A percentile compares a stretch with the other conserved stretches of the same genome.
These are phyloP conservation scores for Diplodia seriata DNA, from an alignment of 2,329 filamentous ascomycete genomes.

Conservation along the genomic window DNA sequence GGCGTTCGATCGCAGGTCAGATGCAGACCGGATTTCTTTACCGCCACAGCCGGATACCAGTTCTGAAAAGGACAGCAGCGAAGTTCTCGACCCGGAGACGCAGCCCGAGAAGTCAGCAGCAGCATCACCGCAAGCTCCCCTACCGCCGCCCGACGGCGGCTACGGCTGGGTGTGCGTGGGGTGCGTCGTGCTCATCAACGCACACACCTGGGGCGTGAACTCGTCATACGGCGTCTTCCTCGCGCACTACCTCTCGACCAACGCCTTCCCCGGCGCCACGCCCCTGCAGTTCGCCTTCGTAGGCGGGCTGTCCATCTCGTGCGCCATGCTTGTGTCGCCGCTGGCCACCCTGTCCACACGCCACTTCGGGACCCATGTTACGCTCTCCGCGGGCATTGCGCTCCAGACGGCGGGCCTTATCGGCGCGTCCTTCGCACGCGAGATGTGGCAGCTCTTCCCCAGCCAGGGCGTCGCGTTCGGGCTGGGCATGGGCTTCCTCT, in stretches of 20 bases:
- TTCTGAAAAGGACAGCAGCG: too few relatives aligned
- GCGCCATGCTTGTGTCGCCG: constrained; percentile 40
- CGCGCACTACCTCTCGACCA: constrained; percentile 9
- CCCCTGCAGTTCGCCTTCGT: constrained; percentile 45
- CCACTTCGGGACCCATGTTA: constrained; percentile 8
- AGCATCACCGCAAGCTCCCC: too few relatives aligned
- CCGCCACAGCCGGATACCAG: too few relatives aligned
- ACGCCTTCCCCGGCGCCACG: constrained; percentile 35
- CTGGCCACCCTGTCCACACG: constrained; percentile 36
- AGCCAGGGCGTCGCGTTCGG: constrained; percentile 44
- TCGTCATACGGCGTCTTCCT: constrained; percentile 32
- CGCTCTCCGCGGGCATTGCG: neutral
- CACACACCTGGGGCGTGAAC: constrained; percentile 43
- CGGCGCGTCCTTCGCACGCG: constrained; percentile 41
- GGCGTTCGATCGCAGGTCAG: too few relatives aligned
- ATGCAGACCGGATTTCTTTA: too few relatives aligned
- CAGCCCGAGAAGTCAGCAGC: too few relatives aligned
- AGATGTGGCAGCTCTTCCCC: constrained; percentile 48
- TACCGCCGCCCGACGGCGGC: constrained; percentile 40
- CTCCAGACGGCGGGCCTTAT: constrained; percentile 35
- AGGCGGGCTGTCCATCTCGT: constrained; percentile 43
- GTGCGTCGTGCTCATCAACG: constrained; percentile 40
- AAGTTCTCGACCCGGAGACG: too few relatives aligned
- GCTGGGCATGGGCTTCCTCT: constrained; percentile 46
- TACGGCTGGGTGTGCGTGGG: constrained; percentile 47